Conservation (phyloP, 805 yeast species). For the Torulaspora microellipsoides region DNA sequence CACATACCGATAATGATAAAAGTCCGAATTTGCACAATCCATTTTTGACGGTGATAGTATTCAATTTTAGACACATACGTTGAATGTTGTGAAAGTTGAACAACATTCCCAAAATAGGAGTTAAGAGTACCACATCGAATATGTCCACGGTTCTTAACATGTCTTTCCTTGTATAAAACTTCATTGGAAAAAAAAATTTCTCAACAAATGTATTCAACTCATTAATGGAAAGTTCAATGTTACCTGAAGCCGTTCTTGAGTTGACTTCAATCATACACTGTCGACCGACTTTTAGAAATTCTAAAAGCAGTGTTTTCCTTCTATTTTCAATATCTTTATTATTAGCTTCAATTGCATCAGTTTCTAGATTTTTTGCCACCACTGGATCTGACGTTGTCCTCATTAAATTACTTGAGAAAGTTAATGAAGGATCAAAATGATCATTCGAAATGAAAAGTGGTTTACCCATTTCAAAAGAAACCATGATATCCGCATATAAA, state of each 20-base stretch:
- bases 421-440: conserved; percentile 9
- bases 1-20: conserved; percentile 17
- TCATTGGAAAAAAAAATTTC: conserved; percentile 15
- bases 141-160: conserved; percentile 17
- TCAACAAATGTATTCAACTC: conserved; percentile 16
- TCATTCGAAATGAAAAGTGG: conserved; percentile 22
- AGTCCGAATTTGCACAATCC: conserved; percentile 20
- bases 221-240: conserved; percentile 8
- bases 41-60: conserved; percentile 11
- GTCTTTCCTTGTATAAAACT: conserved; percentile 15
- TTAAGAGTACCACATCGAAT: conserved; percentile 22
- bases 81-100: conserved; percentile 20
- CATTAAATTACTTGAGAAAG: not conserved
- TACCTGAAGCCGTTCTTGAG: conserved; percentile 3
- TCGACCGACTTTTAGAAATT: conserved; percentile 16
- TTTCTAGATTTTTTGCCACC: not conserved
- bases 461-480: conserved; percentile 30
- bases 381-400: not conserved
- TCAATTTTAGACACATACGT: conserved; percentile 11
- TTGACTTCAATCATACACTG: conserved; percentile 15
- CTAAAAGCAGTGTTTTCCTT: conserved; percentile 9
- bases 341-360: not conserved
- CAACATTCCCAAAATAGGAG: conserved; percentile 23
- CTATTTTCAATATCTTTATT: conserved; percentile 1
- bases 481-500: conserved; percentile 23